Evolutionary conservation across 768 basidiomycete species (phyloP).

Genomic region (Galerina sulciceps): DNA sequence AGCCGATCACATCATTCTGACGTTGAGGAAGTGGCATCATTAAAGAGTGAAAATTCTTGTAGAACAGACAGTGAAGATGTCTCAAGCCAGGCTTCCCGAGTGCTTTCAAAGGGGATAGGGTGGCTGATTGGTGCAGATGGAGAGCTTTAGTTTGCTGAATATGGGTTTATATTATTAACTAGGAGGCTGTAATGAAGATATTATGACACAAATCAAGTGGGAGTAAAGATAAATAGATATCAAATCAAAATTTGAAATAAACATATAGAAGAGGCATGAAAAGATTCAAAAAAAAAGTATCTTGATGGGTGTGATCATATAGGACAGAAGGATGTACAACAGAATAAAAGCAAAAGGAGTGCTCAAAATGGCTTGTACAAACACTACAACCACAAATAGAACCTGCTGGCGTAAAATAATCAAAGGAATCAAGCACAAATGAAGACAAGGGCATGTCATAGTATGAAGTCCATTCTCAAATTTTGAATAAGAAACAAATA

Average conservation of each 20-base stretch:
- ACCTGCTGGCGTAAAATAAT: slow-evolving; percentile 9
- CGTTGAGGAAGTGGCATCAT: slow-evolving; percentile 46
- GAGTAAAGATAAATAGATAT: neutral
- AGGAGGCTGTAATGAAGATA: neutral
- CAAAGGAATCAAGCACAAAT: slow-evolving; percentile 20
- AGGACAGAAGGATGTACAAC: neutral
- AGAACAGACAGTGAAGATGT: slow-evolving; percentile 62
- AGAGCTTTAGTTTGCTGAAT: slow-evolving; percentile 24
- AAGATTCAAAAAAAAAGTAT: slow-evolving; percentile 2
- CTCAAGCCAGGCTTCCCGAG: slow-evolving; percentile 75
- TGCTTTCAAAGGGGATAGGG: slow-evolving; percentile 88
- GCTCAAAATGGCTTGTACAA: neutral
- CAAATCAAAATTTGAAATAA: neutral
- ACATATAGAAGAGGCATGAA: neutral
- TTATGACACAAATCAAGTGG: neutral
- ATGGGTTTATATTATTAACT: neutral
- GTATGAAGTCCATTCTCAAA: slow-evolving; percentile 9
- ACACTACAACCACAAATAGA: neutral
- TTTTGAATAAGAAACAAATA: slow-evolving; percentile 4
- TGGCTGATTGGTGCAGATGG: slow-evolving; percentile 94
- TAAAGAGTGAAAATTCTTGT: slow-evolving; percentile 40
- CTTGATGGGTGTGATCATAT: neutral
- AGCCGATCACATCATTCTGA: slow-evolving; percentile 42
- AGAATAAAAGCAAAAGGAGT: neutral
- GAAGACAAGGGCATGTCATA: slow-evolving; percentile 9